Evolutionary conservation across 805 yeast species (phyloP).

Genomic region (Kazachstania africana): DNA sequence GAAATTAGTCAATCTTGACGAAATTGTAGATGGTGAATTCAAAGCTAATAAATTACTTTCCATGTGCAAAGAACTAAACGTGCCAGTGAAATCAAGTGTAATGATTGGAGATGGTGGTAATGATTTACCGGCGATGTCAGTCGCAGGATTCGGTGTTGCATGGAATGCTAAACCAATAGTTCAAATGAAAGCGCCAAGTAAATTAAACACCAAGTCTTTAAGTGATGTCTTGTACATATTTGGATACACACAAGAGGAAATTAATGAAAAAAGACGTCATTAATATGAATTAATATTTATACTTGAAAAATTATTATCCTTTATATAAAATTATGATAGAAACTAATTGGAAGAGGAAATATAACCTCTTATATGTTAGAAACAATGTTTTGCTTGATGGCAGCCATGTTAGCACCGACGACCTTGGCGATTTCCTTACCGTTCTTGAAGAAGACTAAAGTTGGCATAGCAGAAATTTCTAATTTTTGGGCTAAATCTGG

Average conservation of each 20-base stretch:
- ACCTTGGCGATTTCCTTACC: slow-evolving; percentile 73
- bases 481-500: slow-evolving; percentile 60
- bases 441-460: slow-evolving; percentile 64
- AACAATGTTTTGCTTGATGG: slow-evolving; percentile 58
- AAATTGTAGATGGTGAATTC: slow-evolving; percentile 72
- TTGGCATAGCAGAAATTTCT: slow-evolving; percentile 53
- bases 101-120: slow-evolving; percentile 98
- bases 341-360: not conserved
- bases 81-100: slow-evolving; percentile 43
- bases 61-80: slow-evolving; percentile 43
- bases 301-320: no score
- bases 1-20: slow-evolving; percentile 60
- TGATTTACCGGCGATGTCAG: slow-evolving; percentile 84
- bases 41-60: slow-evolving; percentile 64
- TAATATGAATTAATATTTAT: not conserved
- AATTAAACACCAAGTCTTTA: slow-evolving; percentile 63
- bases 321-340: not conserved
- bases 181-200: slow-evolving; percentile 69
- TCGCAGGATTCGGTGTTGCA: slow-evolving; percentile 89
- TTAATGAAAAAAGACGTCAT: slow-evolving; percentile 10
- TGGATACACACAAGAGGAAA: slow-evolving; percentile 56
- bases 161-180: slow-evolving; percentile 97
- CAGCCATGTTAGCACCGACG: slow-evolving; percentile 84
- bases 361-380: slow-evolving; percentile 32
- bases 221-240: slow-evolving; percentile 69